Evolutionary conservation across 306 rosid genomes (phyloP), one percentile per base, ranked within the genome.

Genomic region (Styphnolobium japonicum): DNA sequence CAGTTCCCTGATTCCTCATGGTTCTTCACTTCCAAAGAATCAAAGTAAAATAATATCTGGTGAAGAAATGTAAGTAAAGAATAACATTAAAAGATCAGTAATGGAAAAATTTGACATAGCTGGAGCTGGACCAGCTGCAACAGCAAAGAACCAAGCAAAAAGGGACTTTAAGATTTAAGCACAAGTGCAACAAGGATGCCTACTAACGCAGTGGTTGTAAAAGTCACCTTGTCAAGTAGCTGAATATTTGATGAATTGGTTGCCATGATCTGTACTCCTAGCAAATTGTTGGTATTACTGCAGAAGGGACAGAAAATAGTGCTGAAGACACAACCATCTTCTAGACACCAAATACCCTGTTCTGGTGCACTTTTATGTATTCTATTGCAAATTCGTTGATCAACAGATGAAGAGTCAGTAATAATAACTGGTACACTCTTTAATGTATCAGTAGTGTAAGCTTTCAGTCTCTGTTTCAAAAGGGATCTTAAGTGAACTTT

Each of bases 251-350:
- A 84, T 76, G 88, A 81, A 84, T 92, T 60, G 48, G 95, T 86
- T 51, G 98, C 98, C 90, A 92, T 48, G 79, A 91, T 73, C 85
- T 87, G 92, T 71, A 90, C 94, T 23, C 98, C 98, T 61, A 94
- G 88, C 77, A 85, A 86, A 71, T 83, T 89, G 81, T 65, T 52
- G 60, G 69, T 37, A 25, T 62, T 82, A 66, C 58, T 63, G 85
- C 98, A 94, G 88, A 89, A 92, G 80, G 97, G 97, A 76, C 98
- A 94, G 80, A 87, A 83, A 62, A 92, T 68, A 62, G 85, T 46
- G 53, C 85, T 85, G 84, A 86, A 92, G 73, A 94, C 98, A 61
- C 95, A 92, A 39, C 98, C 98, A 79, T 92, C 98, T 81, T 91
- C 92, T 66, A 75, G 86, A 78, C 91, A 87, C 98, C 98, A 94